phyloP scores from a whole-genome alignment of 441 rosid species.

The Populus hybrid region DNA sequence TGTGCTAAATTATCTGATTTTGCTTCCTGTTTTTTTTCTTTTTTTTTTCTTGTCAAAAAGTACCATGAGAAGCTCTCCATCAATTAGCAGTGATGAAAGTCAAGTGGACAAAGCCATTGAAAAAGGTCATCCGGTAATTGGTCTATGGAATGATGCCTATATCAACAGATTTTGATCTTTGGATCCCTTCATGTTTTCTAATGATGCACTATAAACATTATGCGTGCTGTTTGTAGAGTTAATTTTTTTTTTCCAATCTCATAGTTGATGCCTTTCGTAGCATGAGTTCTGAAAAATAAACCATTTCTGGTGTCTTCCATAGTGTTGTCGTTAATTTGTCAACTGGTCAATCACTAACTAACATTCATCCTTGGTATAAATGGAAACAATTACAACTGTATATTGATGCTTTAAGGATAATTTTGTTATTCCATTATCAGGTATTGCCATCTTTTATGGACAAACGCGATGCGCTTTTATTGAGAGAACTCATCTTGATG shows the following conservation, averaged over 20 bases:
- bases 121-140: neutral
- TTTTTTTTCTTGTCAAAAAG: no score
- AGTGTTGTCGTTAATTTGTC: neutral
- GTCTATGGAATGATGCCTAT: neutral
- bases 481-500: conserved; percentile 30
- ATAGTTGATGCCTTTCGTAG: neutral
- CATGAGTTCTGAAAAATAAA: neutral
- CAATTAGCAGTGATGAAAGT: neutral
- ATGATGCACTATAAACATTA: no score
- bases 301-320: no score
- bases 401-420: neutral
- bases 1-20: no score
- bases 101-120: neutral
- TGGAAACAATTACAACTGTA: no score
- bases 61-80: neutral
- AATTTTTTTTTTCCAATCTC: no score
- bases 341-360: neutral
- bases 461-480: conserved; percentile 23
- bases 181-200: neutral
- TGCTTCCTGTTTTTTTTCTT: no score
- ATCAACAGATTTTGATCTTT: neutral
- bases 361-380: neutral
- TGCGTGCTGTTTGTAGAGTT: no score
- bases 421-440: neutral
- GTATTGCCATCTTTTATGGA: conserved; percentile 1